These are phyloP conservation scores for Ostreobium quekettii DNA, from an alignment of 139 green algal species.

Conservation along the genomic window DNA sequence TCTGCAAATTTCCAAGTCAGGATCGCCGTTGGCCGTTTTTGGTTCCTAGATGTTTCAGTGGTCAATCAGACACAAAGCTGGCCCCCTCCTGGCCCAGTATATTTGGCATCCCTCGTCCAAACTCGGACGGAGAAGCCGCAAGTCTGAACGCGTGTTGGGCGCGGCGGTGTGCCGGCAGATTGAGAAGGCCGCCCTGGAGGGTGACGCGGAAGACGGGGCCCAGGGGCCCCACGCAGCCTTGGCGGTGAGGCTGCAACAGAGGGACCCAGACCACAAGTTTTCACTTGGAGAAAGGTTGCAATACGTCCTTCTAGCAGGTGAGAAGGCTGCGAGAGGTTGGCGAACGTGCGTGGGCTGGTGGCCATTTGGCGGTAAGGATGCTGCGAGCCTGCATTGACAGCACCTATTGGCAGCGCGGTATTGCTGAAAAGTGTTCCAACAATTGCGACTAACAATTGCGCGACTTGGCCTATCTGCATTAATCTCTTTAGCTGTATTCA, in stretches of 20 bases:
- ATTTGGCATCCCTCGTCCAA: too few species aligned
- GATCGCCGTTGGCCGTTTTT: too few species aligned
- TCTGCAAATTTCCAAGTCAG: too few species aligned
- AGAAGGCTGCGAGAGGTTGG: not conserved
- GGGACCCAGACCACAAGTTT: conserved; percentile 54
- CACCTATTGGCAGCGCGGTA: not conserved
- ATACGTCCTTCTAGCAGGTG: conserved; percentile 68
- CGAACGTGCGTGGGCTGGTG: not conserved
- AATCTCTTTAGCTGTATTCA: not conserved
- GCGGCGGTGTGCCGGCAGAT: not conserved
- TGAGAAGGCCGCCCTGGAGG: conserved; percentile 9
- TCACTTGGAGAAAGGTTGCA: conserved; percentile 65
- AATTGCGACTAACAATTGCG: not conserved
- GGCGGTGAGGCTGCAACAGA: conserved; percentile 43
- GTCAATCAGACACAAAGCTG: too few species aligned
- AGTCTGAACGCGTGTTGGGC: too few species aligned
- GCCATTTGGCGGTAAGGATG: not conserved
- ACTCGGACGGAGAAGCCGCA: too few species aligned
- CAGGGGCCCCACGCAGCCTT: conserved; percentile 53
- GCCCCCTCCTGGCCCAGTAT: too few species aligned
- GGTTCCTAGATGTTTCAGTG: too few species aligned
- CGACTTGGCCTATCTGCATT: not conserved
- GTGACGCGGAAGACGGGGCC: conserved; percentile 26
- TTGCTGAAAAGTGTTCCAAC: conserved; percentile 6
- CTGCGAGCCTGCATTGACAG: not conserved